Evolutionary conservation across 441 rosid genomes (phyloP), one percentile per base, ranked within the genome.

Genomic region (Jatropha multifida): DNA sequence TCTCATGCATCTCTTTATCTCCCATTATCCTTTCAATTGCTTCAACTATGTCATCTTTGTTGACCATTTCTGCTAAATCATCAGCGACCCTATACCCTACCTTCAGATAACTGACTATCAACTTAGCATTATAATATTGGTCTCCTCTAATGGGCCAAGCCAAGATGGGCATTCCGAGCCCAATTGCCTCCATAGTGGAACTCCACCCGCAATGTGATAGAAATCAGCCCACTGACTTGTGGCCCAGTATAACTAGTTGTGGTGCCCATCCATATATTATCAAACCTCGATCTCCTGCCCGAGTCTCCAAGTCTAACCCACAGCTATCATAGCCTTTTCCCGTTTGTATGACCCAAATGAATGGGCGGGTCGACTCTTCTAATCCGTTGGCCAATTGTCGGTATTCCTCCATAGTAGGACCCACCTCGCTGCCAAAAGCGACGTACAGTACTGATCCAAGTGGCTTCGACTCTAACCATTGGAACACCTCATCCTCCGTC

Each of bases 361-460:
- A 88, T 27, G 86, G 61, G 15, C 68, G 65, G 26, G 65, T 46
- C 40, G 83, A 81, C 15, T 68, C 81, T 61, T 79, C 85, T 6
- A 86, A 65, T 14, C 81, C 86, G 18, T 41, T 48, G 0, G 83
- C 85, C 27, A 88, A 27, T n/a, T 82, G 49, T 10, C 74, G 44
- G 26, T 67, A 72, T 68, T 86, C 88, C 64, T 84, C 81, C 71
- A 48, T 52, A 4, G 74, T 75, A 6, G 86, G 89, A 14, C 86
- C 83, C 12, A 84, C 85, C 41, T 84, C 84, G 20, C 79, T 84
- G 3, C 88, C 83, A 69, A 88, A 84, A 2, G 88, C 77, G 37
- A 88, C 80, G 67, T 84, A 86, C 1, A 88, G 48, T 0, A 84
- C 86, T 14, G 86, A 83, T 63, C 79, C 74, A 26, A 42, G 71